Base-by-base conservation (phyloP, 2,329 filamentous ascomycete species). In the Talaromyces sp. region DNA sequence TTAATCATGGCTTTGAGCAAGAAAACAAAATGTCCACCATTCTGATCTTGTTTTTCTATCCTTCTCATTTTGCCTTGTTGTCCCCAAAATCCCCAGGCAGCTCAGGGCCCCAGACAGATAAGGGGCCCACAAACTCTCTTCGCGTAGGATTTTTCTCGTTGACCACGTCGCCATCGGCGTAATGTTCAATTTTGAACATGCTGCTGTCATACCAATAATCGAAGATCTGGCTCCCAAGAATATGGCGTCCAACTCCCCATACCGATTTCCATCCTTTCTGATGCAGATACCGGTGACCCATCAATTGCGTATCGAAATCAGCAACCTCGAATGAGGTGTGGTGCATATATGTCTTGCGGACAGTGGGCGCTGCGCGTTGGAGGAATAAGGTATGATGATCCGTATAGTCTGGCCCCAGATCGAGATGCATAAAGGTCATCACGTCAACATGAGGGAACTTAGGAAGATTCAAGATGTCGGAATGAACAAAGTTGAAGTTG, bases 361-460 rank as follows among this genome's bases (percentile, higher is more conserved):
- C 42, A 14, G 17, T 42, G 17, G 37, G 49, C 11, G 20, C 22
- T 24, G 39, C 42, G 10, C 35, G 41, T 16, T 40, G 35, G 10
- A 46, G 10, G 49, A 55, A 55, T 20, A 55, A 51, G 3, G n/a
- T 22, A 27, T 55, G 52, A 27, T 55, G 52, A 7, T 55, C 52
- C 24, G 41, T 36, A 16, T 39, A 35, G 19, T 51, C 44, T 8
- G 30, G 16, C 9, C 52, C 52, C 4, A 46, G 44, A 20, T 55
- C 52, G 3, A 55, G 24, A 29, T 54, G 52, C 20, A 78, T 64
- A 62, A 86, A 85, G 3, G 75, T 72, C 2, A 77, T 73, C 11
- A 79, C 72, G 45, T 80, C 75, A 4, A 63, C 60, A 6, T 62
- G 51, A 2, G 74, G 69, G 42, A 74, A 68, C 8, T 66, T 42